phyloP scores from a whole-genome alignment of 306 rosid genomes.

The Vigna angularis region DNA sequence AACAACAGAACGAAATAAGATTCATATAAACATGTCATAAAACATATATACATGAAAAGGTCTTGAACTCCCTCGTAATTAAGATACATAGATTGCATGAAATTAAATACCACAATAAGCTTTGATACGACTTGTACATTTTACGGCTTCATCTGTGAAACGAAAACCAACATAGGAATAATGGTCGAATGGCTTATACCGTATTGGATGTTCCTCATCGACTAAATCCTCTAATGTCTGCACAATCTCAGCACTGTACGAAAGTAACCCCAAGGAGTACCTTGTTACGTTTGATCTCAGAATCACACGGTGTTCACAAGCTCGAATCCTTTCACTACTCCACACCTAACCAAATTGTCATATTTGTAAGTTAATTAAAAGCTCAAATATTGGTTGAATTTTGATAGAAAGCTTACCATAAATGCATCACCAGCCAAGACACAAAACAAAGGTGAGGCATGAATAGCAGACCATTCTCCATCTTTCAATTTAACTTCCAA shows the following conservation, averaged over 20 bases:
- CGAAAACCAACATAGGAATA: conserved; percentile 5
- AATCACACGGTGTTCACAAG: conserved; percentile 27
- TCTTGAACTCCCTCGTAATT: background rate
- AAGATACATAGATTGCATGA: background rate
- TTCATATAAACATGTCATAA: no score
- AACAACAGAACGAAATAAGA: no score
- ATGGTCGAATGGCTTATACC: conserved; percentile 18
- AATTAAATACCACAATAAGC: conserved; percentile 12
- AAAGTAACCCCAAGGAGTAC: conserved; percentile 42
- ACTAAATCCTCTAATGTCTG: conserved; percentile 33
- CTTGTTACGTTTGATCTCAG: conserved; percentile 24
- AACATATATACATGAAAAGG: no score
- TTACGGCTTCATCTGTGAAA: background rate
- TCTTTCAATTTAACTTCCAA: conserved; percentile 37
- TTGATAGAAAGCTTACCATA: conserved; percentile 6
- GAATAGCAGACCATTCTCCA: conserved; percentile 38
- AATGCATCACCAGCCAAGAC: conserved; percentile 46
- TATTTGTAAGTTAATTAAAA: no score
- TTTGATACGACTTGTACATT: conserved; percentile 15
- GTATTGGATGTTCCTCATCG: conserved; percentile 1
- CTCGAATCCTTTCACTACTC: conserved; percentile 5
- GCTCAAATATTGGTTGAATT: no score
- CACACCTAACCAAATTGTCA: background rate
- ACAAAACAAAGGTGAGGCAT: conserved; percentile 39
- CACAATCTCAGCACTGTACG: conserved; percentile 21